Base-by-base conservation (phyloP, 208 protist genomes). In the Strigomonas galati region DNA sequence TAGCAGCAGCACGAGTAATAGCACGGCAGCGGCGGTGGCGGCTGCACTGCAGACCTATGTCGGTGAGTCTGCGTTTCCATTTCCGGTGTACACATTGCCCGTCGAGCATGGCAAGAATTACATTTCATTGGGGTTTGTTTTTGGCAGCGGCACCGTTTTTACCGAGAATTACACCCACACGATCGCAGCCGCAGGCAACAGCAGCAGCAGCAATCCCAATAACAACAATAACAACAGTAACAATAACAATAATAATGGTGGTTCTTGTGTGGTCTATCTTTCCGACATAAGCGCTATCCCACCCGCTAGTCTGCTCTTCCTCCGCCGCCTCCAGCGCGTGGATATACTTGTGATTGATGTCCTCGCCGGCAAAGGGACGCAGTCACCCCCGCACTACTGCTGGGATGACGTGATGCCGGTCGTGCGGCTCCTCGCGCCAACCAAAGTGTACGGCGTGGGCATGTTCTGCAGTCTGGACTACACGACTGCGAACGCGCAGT, bases 391-490 rank as follows among this genome's bases (percentile, higher is more conserved):
- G 60, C 90, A 95, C 75, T 84, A 78, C 55, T 92, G 90, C 64
- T 82, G 79, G 54, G 87, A 95, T 51, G 85, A 93, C 48, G 65
- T 81, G 3, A 73, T 91, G 46, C 72, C 73, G 35, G 71, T 88
- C 32, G 65, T 93, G 14, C 67, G 60, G 19, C 30, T 12, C 23
- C 71, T 92, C 3, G 71, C 76, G 0, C 90, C 90, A 15, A 55
- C 48, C 24, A 62, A 63, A 19, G 71, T 72, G 19, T 93, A 90
- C 70, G 81, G 77, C 58, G 81, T 92, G 26, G 90, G 87, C 0
- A 96, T 93, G 90, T 96, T 87, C 54, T 96, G 90, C 71, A 81
- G 78, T 51, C 44, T 96, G 2, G 78, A 87, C 72, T 84, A 95
- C 65, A 21, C 82, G 28, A 23, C 21, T 28, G 64, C 76, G 9